Conservation (phyloP, 202 grass and related monocot genomes). For the Brachypodium distachyon region DNA sequence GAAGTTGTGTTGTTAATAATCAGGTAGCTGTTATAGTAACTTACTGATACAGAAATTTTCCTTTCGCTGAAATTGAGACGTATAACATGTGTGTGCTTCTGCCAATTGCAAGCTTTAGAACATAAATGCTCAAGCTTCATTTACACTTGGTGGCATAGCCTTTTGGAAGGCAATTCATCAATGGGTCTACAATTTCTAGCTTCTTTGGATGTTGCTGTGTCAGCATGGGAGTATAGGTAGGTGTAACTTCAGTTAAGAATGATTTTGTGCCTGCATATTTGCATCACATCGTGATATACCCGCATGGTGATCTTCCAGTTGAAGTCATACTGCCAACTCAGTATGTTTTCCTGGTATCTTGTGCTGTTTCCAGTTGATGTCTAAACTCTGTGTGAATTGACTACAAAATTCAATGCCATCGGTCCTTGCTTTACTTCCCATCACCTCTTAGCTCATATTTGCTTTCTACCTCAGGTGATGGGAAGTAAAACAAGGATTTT, state of each 20-base stretch:
- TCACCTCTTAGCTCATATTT: conserved; percentile 11
- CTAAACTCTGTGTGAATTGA: conserved; percentile 19
- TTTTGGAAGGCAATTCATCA: no score
- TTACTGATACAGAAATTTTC: no score
- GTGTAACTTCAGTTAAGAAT: conserved; percentile 34
- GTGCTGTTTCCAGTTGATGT: conserved; percentile 15
- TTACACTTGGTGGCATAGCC: no score
- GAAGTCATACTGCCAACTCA: conserved; percentile 30
- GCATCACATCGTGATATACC: conserved; percentile 9
- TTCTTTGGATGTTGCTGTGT: conserved; percentile 28
- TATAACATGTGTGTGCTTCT: no score
- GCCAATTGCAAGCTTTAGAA: no score
- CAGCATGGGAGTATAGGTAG: conserved; percentile 40
- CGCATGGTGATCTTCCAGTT: conserved; percentile 30
- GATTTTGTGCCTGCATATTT: conserved; percentile 28
- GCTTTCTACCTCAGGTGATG: conserved; percentile 58
- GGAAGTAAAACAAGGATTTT: conserved; percentile 95
- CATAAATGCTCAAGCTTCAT: no score
- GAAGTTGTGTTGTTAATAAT: no score
- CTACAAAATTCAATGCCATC: neutral
- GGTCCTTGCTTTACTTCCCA: neutral
- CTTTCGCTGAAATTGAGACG: no score
- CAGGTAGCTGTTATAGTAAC: no score
- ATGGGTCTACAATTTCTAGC: conserved; percentile 32
- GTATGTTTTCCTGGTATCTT: conserved; percentile 26